A percentile compares a stretch with the other conserved stretches of the same genome.
phyloP scores from a whole-genome alignment of 768 basidiomycete genomes.

The Trametes punicea region DNA sequence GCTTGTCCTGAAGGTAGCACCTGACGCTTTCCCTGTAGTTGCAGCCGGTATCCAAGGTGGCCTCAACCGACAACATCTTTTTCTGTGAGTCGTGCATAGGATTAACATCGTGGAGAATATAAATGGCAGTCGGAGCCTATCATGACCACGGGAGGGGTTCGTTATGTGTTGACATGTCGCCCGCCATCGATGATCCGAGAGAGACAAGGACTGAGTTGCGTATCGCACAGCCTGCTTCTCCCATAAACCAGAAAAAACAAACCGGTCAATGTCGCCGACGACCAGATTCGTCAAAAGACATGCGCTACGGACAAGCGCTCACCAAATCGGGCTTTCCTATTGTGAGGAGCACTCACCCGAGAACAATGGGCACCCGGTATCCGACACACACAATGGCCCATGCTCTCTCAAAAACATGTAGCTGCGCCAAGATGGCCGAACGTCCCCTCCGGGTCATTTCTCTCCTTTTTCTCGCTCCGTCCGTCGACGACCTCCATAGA shows the following conservation, averaged over 20 bases:
- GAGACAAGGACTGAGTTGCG: neutral
- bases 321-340: slow-evolving; percentile 15
- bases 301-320: neutral
- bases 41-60: neutral
- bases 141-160: too few relatives aligned
- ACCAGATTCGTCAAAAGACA: neutral
- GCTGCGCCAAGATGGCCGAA: neutral
- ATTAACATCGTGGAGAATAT: too few relatives aligned
- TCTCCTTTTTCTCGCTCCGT: slow-evolving; percentile 17
- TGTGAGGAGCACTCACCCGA: slow-evolving; percentile 2
- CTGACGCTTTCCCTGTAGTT: neutral
- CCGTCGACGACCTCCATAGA: slow-evolving; percentile 24
- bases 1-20: neutral
- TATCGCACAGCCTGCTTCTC: neutral
- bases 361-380: slow-evolving; percentile 19
- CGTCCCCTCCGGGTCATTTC: slow-evolving; percentile 18
- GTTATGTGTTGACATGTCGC: neutral
- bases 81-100: too few relatives aligned
- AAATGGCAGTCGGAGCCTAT: too few relatives aligned
- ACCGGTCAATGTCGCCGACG: slow-evolving; percentile 1
- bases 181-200: neutral
- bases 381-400: slow-evolving; percentile 24
- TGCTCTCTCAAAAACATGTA: slow-evolving; percentile 16
- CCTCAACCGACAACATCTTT: neutral
- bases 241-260: neutral